Evolutionary conservation across 306 rosid species (phyloP), one percentile per base, ranked within the genome.

Genomic region (Erythrophleum fordii): DNA sequence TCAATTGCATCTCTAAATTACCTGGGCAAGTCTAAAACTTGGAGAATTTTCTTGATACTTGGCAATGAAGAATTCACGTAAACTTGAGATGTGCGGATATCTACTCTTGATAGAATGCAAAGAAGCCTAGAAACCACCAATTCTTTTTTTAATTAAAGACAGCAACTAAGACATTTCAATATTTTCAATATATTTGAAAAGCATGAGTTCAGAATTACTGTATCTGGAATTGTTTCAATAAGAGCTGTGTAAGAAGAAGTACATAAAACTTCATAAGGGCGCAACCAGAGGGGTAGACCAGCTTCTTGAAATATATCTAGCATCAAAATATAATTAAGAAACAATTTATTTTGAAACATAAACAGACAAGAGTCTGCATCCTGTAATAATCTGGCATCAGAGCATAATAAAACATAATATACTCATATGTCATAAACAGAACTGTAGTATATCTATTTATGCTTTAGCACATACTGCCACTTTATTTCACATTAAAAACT

Each of bases 291-390:
- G 55, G 99, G 98, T 72, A 96, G 97, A 80, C 99, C 99, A 86
- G 99, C 99, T 89, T 96, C 99, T 96, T 96, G 99, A 81, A 96
- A 96, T 83, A 96, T 96, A 85, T 93, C 99, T 96, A 87, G 85
- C 87, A 86, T 76, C 81, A 86, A 77, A 83, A 87, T 75, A 81
- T 73, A 87, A 82, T 78, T 74, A 85, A 79, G 79, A 48, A 80
- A 82, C 59, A 79, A 12, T 20, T 68, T 71, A 58, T 76, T 49
- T 29, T 74, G 55, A 78, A 83, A 84, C 58, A 81, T 17, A 51
- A 84, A 22, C 28, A 72, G 70, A 69, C 60, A 81, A 73, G 41
- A 64, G 79, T 61, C 53, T 34, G 73, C 46, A 65, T 58, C 80
- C 44, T 41, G 69, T 79, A 62, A 59, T 71, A 46, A 76, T 81